phyloP scores from a whole-genome alignment of 768 basidiomycete genomes.

The Lactarius psammicola region DNA sequence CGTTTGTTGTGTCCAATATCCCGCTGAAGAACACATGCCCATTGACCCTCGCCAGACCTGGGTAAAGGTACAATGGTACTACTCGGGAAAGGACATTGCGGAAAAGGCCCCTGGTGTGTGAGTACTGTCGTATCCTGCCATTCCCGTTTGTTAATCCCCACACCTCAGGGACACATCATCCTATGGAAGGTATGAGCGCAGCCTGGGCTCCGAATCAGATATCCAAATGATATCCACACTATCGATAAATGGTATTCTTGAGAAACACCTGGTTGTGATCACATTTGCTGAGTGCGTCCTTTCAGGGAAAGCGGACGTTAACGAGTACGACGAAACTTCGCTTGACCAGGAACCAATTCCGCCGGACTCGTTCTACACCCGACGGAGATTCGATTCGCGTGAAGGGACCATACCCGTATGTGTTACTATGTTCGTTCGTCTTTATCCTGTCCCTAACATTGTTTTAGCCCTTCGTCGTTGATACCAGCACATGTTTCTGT shows the following conservation, averaged over 20 bases:
- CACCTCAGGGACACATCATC: conserved; percentile 3
- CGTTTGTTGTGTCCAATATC: neutral
- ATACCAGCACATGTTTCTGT: conserved; percentile 9
- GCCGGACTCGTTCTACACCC: conserved; percentile 10
- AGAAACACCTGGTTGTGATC: neutral
- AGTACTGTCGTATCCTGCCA: neutral
- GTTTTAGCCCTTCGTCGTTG: neutral
- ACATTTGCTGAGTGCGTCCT: neutral
- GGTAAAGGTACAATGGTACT: conserved; percentile 13
- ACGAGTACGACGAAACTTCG: conserved; percentile 5
- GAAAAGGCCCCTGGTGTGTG: neutral
- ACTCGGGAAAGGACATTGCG: conserved; percentile 19
- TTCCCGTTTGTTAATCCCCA: neutral
- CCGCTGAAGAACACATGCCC: too few relatives aligned
- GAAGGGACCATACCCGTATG: neutral
- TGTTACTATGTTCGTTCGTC: neutral
- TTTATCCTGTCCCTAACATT: neutral
- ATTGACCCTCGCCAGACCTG: conserved; percentile 9
- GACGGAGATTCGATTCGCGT: conserved; percentile 5
- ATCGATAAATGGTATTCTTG: conserved; percentile 16
- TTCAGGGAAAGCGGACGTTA: conserved; percentile 16
- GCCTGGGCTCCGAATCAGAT: conserved; percentile 2
- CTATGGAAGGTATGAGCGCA: conserved; percentile 24
- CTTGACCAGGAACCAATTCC: conserved; percentile 13
- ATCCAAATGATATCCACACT: conserved; percentile 5